Evolutionary conservation across 1,139 yeast genomes (phyloP), one percentile per base, ranked within the genome.

Genomic region (Magnusiomyces ingens): DNA sequence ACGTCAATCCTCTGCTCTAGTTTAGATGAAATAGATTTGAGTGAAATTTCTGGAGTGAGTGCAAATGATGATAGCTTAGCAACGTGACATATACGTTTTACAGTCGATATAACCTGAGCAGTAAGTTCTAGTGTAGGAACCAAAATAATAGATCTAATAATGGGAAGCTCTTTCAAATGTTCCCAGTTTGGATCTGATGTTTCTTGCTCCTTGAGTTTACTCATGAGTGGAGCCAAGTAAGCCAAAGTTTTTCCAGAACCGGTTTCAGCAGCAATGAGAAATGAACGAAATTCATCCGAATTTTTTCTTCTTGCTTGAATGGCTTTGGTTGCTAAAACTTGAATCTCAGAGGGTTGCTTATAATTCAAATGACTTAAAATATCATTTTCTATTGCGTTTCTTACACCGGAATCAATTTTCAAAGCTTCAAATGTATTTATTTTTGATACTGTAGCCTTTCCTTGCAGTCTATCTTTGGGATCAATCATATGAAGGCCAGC

Each of bases 181-280:
- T 57, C 58, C 66, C 66, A 65, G n/a, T 56, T 57, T 4, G 56
- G 56, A 5, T 54, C 49, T 5, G 57, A 63, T 58, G 54, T 51
- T 61, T 49, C 69, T 67, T 56, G 62, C 22, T 79, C 81, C 58
- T 84, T 82, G 60, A 88, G 71, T 59, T 79, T 81, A 52, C 89
- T 85, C 51, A 91, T 62, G 42, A 91, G 60, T 0, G 96, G 90
- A 0, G 87, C 81, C 57, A 91, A 67, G 65, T 91, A 93, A 0
- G 97, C 90, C 82, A 96, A 81, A 0, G 99, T 93, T 67, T 93
- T 93, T 8, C 99, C 98, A 0, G 95, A 85, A 0, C 98, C 99
- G 0, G 99, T 93, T 66, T 93, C 98, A 1, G 97, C 96, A 1
- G 97, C 97, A 55, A 93, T 69, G 2, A 95, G 81, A 71, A 82